These are phyloP conservation scores for Chlorophyllum brunneum DNA, from an alignment of 768 basidiomycete species.

Conservation along the genomic window DNA sequence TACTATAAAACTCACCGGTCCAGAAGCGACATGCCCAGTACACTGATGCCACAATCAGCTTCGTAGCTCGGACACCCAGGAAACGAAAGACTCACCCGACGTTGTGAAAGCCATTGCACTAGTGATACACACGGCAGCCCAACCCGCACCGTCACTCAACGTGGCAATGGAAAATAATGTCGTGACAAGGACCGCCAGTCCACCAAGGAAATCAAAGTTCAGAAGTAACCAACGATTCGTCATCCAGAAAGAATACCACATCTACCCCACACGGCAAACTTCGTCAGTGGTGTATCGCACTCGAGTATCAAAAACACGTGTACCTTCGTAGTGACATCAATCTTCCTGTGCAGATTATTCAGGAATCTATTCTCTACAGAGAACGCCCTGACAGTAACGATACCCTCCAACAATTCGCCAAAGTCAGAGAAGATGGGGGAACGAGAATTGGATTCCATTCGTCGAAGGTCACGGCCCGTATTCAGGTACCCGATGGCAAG, in stretches of 20 bases:
- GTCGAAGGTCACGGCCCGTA: constrained; percentile 78
- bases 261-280: constrained; percentile 31
- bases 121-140: constrained; percentile 73
- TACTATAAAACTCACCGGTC: constrained; percentile 28
- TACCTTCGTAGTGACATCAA: constrained; percentile 78
- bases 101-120: constrained; percentile 55
- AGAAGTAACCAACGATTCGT: constrained; percentile 82
- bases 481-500: constrained; percentile 71
- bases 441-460: constrained; percentile 88
- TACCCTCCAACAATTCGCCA: constrained; percentile 78
- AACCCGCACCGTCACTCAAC: constrained; percentile 48
- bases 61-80: not conserved
- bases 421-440: constrained; percentile 85
- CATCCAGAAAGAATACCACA: constrained; percentile 92
- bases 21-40: constrained; percentile 54
- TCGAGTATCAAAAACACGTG: not conserved
- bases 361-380: constrained; percentile 78
- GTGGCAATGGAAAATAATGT: constrained; percentile 72
- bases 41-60: constrained; percentile 20
- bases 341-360: constrained; percentile 65
- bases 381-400: constrained; percentile 92
- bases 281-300: not conserved
- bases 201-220: constrained; percentile 79
- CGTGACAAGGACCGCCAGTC: constrained; percentile 67
- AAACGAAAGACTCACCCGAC: constrained; percentile 26